Evolutionary conservation across 371 early-diverging fungal species (phyloP).

Genomic region (Rhizopus arrhizus): DNA sequence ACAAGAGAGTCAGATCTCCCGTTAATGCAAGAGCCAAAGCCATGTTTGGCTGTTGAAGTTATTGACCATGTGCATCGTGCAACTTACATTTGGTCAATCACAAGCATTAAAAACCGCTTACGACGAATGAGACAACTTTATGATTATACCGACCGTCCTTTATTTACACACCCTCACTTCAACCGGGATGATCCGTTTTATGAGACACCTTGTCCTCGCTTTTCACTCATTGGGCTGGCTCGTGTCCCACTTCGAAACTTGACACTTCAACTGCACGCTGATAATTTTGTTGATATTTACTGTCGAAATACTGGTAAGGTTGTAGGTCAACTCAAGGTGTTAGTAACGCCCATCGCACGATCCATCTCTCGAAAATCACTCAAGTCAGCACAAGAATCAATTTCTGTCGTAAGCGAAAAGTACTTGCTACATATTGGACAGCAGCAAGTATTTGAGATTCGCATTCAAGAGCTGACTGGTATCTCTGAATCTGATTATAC

Average conservation of each 20-base stretch:
- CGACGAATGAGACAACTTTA: constrained; percentile 74
- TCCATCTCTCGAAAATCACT: constrained; percentile 27
- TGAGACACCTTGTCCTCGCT: constrained; percentile 56
- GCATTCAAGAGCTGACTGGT: constrained; percentile 64
- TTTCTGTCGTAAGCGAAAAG: constrained; percentile 13
- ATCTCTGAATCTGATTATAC: constrained; percentile 65
- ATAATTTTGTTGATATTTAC: constrained; percentile 60
- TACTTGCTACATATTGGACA: constrained; percentile 49
- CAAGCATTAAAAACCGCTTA: constrained; percentile 61
- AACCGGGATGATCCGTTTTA: constrained; percentile 73
- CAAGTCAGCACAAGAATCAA: constrained; percentile 3
- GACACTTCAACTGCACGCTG: constrained; percentile 51
- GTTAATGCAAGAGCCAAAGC: constrained; percentile 47
- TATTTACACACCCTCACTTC: constrained; percentile 53
- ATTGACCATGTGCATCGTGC: constrained; percentile 67
- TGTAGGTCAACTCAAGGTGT: constrained; percentile 52
- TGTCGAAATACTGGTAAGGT: constrained; percentile 56
- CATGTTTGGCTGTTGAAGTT: constrained; percentile 67
- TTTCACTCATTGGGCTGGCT: constrained; percentile 63
- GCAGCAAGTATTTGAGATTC: constrained; percentile 70
- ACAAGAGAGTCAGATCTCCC: constrained; percentile 48
- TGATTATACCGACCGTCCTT: constrained; percentile 66
- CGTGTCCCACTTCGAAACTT: constrained; percentile 55
- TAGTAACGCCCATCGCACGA: constrained; percentile 48
- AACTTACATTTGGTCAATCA: constrained; percentile 75